A percentile compares a stretch with the other conserved stretches of the same genome.
These are phyloP conservation scores for Periconia digitata DNA, from an alignment of 2,329 filamentous ascomycete species.

Conservation along the genomic window DNA sequence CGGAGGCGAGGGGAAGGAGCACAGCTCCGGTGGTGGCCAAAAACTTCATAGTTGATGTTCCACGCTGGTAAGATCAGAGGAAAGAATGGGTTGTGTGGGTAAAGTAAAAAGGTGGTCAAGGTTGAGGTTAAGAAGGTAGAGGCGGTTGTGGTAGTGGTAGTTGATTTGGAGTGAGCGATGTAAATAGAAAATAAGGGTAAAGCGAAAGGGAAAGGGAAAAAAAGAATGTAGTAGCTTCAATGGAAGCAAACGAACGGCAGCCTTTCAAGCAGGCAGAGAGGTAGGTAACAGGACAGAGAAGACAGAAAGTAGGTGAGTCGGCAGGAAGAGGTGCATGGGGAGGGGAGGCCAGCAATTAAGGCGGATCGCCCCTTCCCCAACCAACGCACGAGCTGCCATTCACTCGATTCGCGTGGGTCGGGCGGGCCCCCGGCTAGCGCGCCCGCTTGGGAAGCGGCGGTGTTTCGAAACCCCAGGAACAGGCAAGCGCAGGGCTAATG, in stretches of 20 bases:
- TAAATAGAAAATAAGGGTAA: background rate
- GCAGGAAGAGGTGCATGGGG: slow-evolving; percentile 13
- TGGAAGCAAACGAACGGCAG: slow-evolving; percentile 1
- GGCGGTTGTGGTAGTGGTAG: too few relatives aligned
- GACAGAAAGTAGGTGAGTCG: slow-evolving; percentile 16
- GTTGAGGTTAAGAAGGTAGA: slow-evolving; percentile 18
- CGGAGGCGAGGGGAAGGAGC: slow-evolving; percentile 33
- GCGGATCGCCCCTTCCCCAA: slow-evolving; percentile 2
- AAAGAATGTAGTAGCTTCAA: slow-evolving; percentile 3
- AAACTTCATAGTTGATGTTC: slow-evolving; percentile 31
- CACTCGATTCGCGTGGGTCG: too few relatives aligned
- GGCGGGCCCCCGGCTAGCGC: too few relatives aligned
- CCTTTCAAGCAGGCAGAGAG: too few relatives aligned
- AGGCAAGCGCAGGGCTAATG: too few relatives aligned
- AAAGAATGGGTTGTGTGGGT: slow-evolving; percentile 11
- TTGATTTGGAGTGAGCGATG: too few relatives aligned
- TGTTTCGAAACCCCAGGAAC: too few relatives aligned
- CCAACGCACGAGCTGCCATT: too few relatives aligned
- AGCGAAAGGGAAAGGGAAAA: background rate
- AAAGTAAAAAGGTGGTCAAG: slow-evolving; percentile 3
- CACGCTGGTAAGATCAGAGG: slow-evolving; percentile 2
- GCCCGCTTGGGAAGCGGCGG: too few relatives aligned
- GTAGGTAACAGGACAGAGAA: slow-evolving; percentile 7
- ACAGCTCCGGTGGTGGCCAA: slow-evolving; percentile 35
- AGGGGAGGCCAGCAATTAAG: slow-evolving; percentile 9